These are phyloP conservation scores for Podospora conica DNA, from an alignment of 495 filamentous ascomycete species.

Conservation along the genomic window DNA sequence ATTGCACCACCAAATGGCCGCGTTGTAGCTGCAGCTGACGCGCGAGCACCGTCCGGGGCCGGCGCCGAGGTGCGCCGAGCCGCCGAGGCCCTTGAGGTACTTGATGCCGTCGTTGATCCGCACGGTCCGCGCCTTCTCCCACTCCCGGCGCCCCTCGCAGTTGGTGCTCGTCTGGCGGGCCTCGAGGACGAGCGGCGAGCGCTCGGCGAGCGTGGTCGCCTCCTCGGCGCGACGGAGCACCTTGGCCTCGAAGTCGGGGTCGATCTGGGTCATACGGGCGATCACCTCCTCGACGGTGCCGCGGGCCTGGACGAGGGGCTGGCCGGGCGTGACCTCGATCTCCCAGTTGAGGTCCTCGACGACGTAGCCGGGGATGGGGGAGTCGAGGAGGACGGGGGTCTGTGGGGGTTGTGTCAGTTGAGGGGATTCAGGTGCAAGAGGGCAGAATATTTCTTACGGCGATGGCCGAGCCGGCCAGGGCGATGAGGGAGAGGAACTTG, in stretches of 20 bases:
- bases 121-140: too few species aligned
- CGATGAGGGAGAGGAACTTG: neutral
- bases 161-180: neutral
- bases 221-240: neutral
- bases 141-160: too few species aligned
- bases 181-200: neutral
- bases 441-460: neutral
- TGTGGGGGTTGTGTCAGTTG: neutral
- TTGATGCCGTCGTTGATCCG: conserved; percentile 18
- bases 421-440: neutral
- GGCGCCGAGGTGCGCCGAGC: conserved; percentile 10
- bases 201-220: neutral
- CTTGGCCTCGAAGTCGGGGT: neutral
- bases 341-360: neutral
- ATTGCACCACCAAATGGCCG: conserved; percentile 29
- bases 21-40: conserved; percentile 22
- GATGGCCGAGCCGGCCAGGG: neutral
- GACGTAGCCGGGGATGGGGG: neutral
- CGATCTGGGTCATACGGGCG: neutral
- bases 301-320: neutral
- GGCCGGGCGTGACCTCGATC: neutral
- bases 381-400: neutral
- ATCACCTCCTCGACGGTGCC: neutral
- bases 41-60: conserved; percentile 23
- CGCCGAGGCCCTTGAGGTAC: conserved; percentile 16